Evolutionary conservation across 2,329 filamentous ascomycete species (phyloP), one percentile per base, ranked within the genome.

Genomic region (Macrophomina pseudophaseolina): DNA sequence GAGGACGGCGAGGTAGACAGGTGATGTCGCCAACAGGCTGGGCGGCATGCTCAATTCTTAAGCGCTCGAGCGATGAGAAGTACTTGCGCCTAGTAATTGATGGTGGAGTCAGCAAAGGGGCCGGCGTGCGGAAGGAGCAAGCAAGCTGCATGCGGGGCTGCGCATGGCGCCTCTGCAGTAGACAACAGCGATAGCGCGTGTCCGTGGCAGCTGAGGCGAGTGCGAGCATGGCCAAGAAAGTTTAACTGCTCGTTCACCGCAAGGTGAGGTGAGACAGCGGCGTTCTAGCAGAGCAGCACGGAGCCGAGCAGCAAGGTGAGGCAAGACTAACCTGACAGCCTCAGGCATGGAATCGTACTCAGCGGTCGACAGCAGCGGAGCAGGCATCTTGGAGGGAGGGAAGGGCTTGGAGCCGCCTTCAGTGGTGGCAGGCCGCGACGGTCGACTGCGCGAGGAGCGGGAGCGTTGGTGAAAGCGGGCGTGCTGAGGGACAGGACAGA

Each of bases 41-140:
- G 1, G 75, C 77, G 52, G 80, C 77, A 59, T 79, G 79, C 72
- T 88, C 87, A 60, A 92, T 87, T 72, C 87, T 87, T 67, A 91
- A 83, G 67, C 90, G 86, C 78, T 93, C 90, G 69, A 90, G 83
- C 7, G 87, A 89, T 38, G 90, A 91, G 80, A 92, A 92, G 80
- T 91, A 92, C 87, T 92, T 84, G 73, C 79, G 79, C 73, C 81
- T 83, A 40, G 33, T 5, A 33, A 9, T 56, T 33, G 23, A 23
- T 23, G 23, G 66, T 72, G 48, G n/a, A 69, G 73, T 67, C 33
- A 67, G 66, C 71, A 69, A 70, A 38, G 2, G 35, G 16, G 66
- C 23, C 52, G 66, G 44, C n/a, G 16, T 6, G 60, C 3, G 35
- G 33, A 52, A 46, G 44, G 60, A 44, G 35, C 35, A 35, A 32